Evolutionary conservation across 1,139 yeast genomes (phyloP), one percentile per base, ranked within the genome.

Genomic region (Yamadazyma dushanensis): DNA sequence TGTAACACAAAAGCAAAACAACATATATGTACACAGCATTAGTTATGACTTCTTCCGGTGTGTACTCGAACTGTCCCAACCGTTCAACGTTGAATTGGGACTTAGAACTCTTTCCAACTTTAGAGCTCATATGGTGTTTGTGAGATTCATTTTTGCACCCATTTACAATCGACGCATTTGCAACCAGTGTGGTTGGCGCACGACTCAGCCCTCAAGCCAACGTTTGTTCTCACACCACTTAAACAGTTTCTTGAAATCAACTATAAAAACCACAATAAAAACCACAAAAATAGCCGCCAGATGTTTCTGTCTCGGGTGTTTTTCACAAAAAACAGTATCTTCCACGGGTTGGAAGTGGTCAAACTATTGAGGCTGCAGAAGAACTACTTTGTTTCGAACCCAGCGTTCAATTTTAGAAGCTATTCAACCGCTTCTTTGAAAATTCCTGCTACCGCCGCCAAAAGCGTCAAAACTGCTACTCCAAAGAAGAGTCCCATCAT

Each of bases 11-110:
- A 9, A 60, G 47, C n/a, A 62, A 35, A 2, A 59, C 39, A 29
- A 60, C 36, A 32, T 61, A 61, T 3, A 60, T 51, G 38, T 61
- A 62, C n/a, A 59, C 43, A 3, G 57, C 49, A 37, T 56, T 59
- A n/a, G 65, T 51, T 3, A 61, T 36, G n/a, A 61, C 35, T 13
- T 53, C 57, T 18, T 33, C 29, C 8, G 49, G 33, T 5, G 38
- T 34, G 31, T 33, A 34, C 18, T 17, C 35, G 26, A 18, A n/a
- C 9, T 6, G 19, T 10, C 24, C n/a, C n/a, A n/a, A n/a, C n/a
- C n/a, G n/a, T n/a, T n/a, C n/a, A n/a, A n/a, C n/a, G n/a, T n/a
- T n/a, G n/a, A n/a, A n/a, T n/a, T n/a, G n/a, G n/a, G n/a, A n/a
- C n/a, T n/a, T n/a, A n/a, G n/a, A n/a, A n/a, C n/a, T n/a, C n/a